Conservation (phyloP, 495 filamentous ascomycete species). For the Hypoxylon cercidicola region DNA sequence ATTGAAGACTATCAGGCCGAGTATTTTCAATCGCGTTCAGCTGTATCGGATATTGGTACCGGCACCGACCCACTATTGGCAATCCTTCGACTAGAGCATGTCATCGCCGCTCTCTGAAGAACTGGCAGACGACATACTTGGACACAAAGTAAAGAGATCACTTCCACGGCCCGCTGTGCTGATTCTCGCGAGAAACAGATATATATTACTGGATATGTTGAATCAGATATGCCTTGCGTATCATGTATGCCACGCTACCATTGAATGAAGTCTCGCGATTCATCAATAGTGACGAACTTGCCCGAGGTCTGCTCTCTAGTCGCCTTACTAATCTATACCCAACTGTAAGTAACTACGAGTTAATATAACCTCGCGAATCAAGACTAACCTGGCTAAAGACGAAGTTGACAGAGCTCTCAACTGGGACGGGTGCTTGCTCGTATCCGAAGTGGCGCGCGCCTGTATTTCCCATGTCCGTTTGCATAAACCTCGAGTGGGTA, state of each 20-base stretch:
- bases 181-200: too few species aligned
- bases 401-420: conserved; percentile 19
- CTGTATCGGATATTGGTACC: too few species aligned
- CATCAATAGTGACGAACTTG: conserved; percentile 4
- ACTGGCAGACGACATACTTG: too few species aligned
- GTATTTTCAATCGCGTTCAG: too few species aligned
- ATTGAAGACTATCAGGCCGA: too few species aligned
- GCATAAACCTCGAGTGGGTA: conserved; percentile 7
- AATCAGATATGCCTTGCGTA: too few species aligned
- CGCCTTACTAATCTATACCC: conserved; percentile 10
- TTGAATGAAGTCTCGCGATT: neutral
- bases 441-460: conserved; percentile 17
- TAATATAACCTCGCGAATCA: neutral
- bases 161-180: too few species aligned
- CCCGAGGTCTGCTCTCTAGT: conserved; percentile 23
- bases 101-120: too few species aligned
- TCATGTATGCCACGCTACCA: neutral
- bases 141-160: too few species aligned
- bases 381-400: conserved; percentile 15
- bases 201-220: too few species aligned
- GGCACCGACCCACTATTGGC: too few species aligned
- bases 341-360: neutral
- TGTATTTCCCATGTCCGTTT: conserved; percentile 26
- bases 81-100: too few species aligned
- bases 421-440: conserved; percentile 12